Evolutionary conservation across 331 rosid species (phyloP).

Genomic region (Malus hybrid): DNA sequence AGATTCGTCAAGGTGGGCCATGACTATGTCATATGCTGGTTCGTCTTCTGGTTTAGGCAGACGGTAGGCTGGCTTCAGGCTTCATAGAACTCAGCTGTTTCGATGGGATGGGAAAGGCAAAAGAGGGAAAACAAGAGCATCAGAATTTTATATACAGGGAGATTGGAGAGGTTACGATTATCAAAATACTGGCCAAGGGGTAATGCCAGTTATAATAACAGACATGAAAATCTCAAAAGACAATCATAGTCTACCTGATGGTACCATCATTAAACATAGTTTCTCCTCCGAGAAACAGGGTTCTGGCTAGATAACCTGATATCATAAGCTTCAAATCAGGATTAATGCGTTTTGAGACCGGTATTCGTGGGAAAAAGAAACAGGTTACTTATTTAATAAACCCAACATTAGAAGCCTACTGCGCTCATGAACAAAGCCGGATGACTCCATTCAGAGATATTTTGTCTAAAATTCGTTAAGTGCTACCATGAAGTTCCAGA

Average conservation of each 20-base stretch:
- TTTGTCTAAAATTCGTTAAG: background rate
- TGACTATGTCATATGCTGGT: conserved; percentile 91
- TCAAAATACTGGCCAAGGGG: conserved; percentile 41
- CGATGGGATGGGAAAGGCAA: conserved; percentile 92
- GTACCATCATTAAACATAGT: conserved; percentile 53
- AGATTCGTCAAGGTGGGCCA: conserved; percentile 92
- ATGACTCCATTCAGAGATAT: background rate
- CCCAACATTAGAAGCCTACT: background rate
- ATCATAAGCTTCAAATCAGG: conserved; percentile 42
- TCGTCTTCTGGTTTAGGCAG: conserved; percentile 97
- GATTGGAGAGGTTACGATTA: conserved; percentile 68
- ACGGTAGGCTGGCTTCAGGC: conserved; percentile 90
- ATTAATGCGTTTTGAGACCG: conserved; percentile 14
- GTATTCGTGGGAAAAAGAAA: background rate
- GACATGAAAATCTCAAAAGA: conserved; percentile 23
- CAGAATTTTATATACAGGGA: conserved; percentile 78
- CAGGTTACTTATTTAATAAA: background rate
- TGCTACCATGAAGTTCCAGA: background rate
- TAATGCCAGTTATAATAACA: conserved; percentile 28
- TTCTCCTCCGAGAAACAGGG: conserved; percentile 82
- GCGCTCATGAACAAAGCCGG: background rate
- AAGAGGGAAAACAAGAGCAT: conserved; percentile 88
- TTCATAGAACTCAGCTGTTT: conserved; percentile 98
- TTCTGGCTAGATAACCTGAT: conserved; percentile 76
- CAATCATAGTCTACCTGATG: conserved; percentile 58